Evolutionary conservation across 1,284 basidiomycete genomes (phyloP).

Genomic region (Peniophora sp.): DNA sequence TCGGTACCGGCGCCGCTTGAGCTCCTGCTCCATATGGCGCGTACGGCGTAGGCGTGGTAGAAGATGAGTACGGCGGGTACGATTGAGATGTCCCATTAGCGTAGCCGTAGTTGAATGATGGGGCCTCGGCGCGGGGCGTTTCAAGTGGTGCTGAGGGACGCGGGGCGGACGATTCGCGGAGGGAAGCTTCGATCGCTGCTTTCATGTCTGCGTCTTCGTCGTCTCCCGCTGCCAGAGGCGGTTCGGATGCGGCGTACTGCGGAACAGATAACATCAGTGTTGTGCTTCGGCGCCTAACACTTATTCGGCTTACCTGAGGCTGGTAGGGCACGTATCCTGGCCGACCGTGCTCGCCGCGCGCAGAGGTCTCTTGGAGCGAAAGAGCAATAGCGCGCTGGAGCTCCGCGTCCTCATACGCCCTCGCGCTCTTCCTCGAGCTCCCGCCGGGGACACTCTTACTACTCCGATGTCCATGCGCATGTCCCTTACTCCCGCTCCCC

Average conservation of each 20-base stretch:
- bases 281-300: too few relatives aligned
- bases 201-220: slow-evolving; percentile 91
- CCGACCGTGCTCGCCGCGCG: slow-evolving; percentile 32
- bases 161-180: slow-evolving; percentile 78
- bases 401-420: slow-evolving; percentile 72
- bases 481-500: slow-evolving; percentile 27
- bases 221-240: slow-evolving; percentile 65
- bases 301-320: slow-evolving; percentile 36
- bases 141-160: slow-evolving; percentile 72
- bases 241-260: slow-evolving; percentile 54
- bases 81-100: slow-evolving; percentile 19
- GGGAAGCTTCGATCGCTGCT: slow-evolving; percentile 92
- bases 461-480: not conserved
- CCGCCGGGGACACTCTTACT: not conserved
- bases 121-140: slow-evolving; percentile 39
- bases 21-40: slow-evolving; percentile 17
- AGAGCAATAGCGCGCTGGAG: slow-evolving; percentile 91
- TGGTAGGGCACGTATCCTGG: slow-evolving; percentile 67
- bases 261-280: not conserved
- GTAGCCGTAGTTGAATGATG: slow-evolving; percentile 25
- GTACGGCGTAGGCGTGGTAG: not conserved
- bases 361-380: slow-evolving; percentile 75
- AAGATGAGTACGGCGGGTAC: slow-evolving; percentile 11
- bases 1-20: slow-evolving; percentile 30
- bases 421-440: not conserved